Base-by-base conservation (phyloP, 2,329 filamentous ascomycete species). In the Chaetomium sp. region DNA sequence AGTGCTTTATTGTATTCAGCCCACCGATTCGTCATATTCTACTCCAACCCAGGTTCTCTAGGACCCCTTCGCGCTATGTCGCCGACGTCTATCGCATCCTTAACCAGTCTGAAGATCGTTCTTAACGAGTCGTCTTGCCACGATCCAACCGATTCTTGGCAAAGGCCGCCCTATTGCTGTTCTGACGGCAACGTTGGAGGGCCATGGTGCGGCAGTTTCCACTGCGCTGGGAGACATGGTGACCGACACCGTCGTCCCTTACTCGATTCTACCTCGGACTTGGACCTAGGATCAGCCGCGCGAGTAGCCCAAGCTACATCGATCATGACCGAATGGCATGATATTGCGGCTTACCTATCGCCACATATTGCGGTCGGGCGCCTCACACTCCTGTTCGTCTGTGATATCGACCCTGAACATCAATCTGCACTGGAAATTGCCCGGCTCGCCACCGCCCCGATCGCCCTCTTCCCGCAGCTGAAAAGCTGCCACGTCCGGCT, bases 401-500 rank as follows among this genome's bases (percentile, higher is more conserved):
- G 64, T 57, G 62, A 68, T 13, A 53, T 66, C n/a, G 31, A 45
- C 9, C 53, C 38, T 27, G 25, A 54, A 6, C 63, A 54, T 12
- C 57, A 51, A 33, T 8, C 56, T n/a, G 9, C 42, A n/a, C 10
- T 55, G 8, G 51, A 65, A 16, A 47, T 45, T 23, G 60, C 38
- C 47, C 59, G n/a, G 1, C 59, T 50, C 19, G 54, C 62, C 27
- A 55, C 60, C 27, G 51, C 19, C 21, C 58, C 63, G 2, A 23
- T 69, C 33, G 35, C 59, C 8, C 59, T 53, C 19, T 51, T 68
- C 23, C 68, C 65, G 16, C 51, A 9, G 13, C 62, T 68, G 16
- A 62, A 60, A 55, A 12, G 62, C 33, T 68, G 64, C 35, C 65
- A 67, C 33, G n/a, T 69, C 33, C 56, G 64, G 51, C 45, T 69